Percentiles rank a stretch among this genome's conserved stretches.
These are phyloP conservation scores for Cyclotella choctawhatcheeana DNA, from an alignment of 108 stramenopile species.

Conservation along the genomic window DNA sequence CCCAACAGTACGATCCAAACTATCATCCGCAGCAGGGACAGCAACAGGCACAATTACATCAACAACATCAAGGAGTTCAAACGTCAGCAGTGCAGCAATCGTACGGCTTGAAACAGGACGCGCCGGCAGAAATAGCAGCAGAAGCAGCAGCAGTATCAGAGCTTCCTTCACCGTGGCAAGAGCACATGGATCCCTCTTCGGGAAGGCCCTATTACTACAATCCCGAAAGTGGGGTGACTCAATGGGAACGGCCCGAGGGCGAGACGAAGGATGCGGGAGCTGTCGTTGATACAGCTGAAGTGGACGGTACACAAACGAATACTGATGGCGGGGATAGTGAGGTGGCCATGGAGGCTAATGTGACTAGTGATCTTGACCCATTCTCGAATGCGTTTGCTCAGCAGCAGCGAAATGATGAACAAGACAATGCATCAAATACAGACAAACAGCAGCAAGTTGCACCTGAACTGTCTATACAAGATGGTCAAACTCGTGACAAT, in stretches of 20 bases:
- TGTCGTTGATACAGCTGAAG: not conserved
- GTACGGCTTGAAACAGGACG: not conserved
- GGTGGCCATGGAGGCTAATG: slow-evolving; percentile 2
- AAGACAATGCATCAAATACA: not conserved
- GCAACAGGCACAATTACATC: not conserved
- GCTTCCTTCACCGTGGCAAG: slow-evolving; percentile 69
- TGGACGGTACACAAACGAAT: not conserved
- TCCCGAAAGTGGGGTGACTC: slow-evolving; percentile 72
- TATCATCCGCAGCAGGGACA: not conserved
- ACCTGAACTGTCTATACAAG: not conserved
- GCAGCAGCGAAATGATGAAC: not conserved
- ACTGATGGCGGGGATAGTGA: not conserved
- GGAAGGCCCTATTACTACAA: slow-evolving; percentile 84
- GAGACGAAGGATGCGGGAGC: not conserved
- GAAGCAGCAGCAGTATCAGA: not conserved
- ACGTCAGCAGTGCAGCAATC: not conserved
- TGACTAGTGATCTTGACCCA: slow-evolving; percentile 31
- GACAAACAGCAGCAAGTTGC: not conserved
- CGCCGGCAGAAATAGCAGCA: too few relatives aligned
- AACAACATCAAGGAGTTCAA: not conserved
- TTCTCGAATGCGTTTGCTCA: slow-evolving; percentile 44
- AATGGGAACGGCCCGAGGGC: slow-evolving; percentile 77
- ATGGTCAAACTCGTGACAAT: not conserved
- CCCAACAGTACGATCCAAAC: not conserved
- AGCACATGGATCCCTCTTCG: slow-evolving; percentile 75